A percentile compares a stretch with the other conserved stretches of the same genome.
Evolutionary conservation across 1,284 basidiomycete genomes (phyloP).

Genomic region (Inonotus hispidus): DNA sequence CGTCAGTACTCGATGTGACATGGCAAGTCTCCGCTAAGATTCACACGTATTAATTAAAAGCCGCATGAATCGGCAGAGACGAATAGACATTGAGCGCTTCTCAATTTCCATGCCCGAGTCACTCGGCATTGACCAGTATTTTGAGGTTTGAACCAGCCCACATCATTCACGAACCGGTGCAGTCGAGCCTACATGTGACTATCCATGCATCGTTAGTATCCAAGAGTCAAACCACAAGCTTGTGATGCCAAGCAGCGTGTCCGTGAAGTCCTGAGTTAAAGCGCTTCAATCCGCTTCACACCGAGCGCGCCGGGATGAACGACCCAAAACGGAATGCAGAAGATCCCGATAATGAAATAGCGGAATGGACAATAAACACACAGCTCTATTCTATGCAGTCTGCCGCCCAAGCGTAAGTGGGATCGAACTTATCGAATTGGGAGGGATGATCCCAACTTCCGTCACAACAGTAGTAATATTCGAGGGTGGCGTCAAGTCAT

Average conservation of each 20-base stretch:
- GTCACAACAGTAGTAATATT: constrained; percentile 95
- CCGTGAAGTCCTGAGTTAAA: not conserved
- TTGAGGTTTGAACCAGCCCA: too few species aligned
- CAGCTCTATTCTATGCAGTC: not conserved
- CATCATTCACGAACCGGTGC: too few species aligned
- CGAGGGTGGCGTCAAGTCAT: constrained; percentile 86
- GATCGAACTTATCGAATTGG: constrained; percentile 78
- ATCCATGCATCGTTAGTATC: not conserved
- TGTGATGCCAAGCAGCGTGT: not conserved
- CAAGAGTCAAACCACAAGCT: not conserved
- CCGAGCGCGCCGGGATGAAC: not conserved
- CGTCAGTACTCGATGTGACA: too few species aligned
- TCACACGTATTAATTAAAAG: too few species aligned
- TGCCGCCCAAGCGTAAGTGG: constrained; percentile 62
- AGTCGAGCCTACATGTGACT: too few species aligned
- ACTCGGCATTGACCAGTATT: not conserved
- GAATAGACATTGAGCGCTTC: too few species aligned
- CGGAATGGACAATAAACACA: not conserved
- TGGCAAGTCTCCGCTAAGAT: too few species aligned
- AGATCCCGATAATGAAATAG: not conserved
- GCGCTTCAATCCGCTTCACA: not conserved
- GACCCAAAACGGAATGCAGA: not conserved
- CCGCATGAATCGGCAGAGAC: too few species aligned
- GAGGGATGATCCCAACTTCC: constrained; percentile 89
- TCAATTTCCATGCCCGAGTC: not conserved